A percentile compares a stretch with the other conserved stretches of the same genome.
Conservation (phyloP, 768 basidiomycete genomes). For the Clitopilus passeckerianus region DNA sequence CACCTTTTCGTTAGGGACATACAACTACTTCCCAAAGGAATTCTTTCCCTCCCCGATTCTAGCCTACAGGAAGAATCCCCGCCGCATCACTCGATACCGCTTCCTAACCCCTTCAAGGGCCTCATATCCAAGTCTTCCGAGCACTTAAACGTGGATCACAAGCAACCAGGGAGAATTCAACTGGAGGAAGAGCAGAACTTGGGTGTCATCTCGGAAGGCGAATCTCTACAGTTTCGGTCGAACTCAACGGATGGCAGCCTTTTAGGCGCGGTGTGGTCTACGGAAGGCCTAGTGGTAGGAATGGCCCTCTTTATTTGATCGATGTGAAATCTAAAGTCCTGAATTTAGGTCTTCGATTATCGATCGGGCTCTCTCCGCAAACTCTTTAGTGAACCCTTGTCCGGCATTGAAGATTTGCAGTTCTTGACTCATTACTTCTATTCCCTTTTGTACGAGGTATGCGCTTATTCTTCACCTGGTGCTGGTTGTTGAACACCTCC, state of each 20-base stretch:
- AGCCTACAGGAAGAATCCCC: constrained; percentile 22
- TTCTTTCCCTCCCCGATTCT: constrained; percentile 12
- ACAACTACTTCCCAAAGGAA: constrained; percentile 21
- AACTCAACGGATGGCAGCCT: constrained; percentile 21
- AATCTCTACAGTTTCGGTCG: constrained; percentile 18
- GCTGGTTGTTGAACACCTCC: constrained; percentile 1
- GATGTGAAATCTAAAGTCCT: neutral
- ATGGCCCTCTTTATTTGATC: constrained; percentile 7
- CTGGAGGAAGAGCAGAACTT: constrained; percentile 22
- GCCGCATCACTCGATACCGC: constrained; percentile 28
- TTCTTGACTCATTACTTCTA: constrained; percentile 37
- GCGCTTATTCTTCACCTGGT: neutral
- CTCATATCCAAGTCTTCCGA: constrained; percentile 48
- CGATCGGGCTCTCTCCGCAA: constrained; percentile 18
- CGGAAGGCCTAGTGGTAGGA: constrained; percentile 31
- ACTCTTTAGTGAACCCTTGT: constrained; percentile 21
- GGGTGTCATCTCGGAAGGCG: constrained; percentile 25
- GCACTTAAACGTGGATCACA: constrained; percentile 21
- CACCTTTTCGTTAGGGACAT: constrained; percentile 41
- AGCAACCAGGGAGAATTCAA: constrained; percentile 9
- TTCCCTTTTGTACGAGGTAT: constrained; percentile 34
- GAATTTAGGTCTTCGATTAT: constrained; percentile 34
- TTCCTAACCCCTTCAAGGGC: constrained; percentile 65
- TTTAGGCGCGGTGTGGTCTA: constrained; percentile 44
- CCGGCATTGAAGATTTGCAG: constrained; percentile 21